phyloP scores from a whole-genome alignment of 1,284 basidiomycete species.

The Kwoniella shivajii region DNA sequence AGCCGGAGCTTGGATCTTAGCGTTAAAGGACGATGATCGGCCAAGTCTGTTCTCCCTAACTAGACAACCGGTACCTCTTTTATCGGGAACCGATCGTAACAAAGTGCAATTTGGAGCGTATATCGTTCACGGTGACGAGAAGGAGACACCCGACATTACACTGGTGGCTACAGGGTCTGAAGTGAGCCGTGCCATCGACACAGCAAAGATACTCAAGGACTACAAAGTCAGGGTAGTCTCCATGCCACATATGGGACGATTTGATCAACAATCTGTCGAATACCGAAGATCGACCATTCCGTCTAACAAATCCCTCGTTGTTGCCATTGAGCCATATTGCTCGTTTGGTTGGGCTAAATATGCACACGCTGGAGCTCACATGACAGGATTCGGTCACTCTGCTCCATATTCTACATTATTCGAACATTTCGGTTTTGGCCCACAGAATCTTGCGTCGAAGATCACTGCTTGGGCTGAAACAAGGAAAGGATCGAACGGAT shows the following conservation, averaged over 20 bases:
- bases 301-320: slow-evolving; percentile 31
- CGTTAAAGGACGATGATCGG: slow-evolving; percentile 34
- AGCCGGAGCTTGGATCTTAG: slow-evolving; percentile 38
- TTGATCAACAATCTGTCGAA: slow-evolving; percentile 35
- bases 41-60: slow-evolving; percentile 37
- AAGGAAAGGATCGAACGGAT: slow-evolving; percentile 11
- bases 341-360: slow-evolving; percentile 48
- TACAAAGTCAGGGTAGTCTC: slow-evolving; percentile 42
- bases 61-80: slow-evolving; percentile 43
- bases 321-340: slow-evolving; percentile 46
- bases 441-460: slow-evolving; percentile 34
- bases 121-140: slow-evolving; percentile 29
- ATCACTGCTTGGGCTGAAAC: slow-evolving; percentile 30
- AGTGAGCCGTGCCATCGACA: slow-evolving; percentile 40
- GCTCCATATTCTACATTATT: slow-evolving; percentile 41
- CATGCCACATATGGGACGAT: slow-evolving; percentile 42
- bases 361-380: slow-evolving; percentile 44
- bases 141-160: slow-evolving; percentile 36
- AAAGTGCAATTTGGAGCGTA: slow-evolving; percentile 42
- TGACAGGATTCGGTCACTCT: slow-evolving; percentile 46
- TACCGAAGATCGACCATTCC: slow-evolving; percentile 38
- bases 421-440: slow-evolving; percentile 47
- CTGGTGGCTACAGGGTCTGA: slow-evolving; percentile 48
- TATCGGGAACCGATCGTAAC: slow-evolving; percentile 33
- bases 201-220: slow-evolving; percentile 30